A percentile compares a stretch with the other conserved stretches of the same genome.
Evolutionary conservation across 2,329 filamentous ascomycete genomes (phyloP).

Genomic region (Alternaria brassicicola): DNA sequence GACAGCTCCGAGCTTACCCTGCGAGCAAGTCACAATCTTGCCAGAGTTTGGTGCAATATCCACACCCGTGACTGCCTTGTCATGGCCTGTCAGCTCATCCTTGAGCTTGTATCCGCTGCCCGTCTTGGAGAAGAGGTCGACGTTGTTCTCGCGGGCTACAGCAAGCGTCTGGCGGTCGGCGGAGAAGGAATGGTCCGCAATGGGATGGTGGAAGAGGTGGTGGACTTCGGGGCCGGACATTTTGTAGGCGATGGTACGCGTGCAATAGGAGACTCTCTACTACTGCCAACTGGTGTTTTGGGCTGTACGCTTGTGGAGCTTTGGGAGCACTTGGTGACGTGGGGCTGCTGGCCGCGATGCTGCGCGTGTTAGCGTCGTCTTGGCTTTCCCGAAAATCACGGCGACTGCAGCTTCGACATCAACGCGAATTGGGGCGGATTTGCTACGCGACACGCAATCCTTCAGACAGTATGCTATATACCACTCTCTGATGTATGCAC

Average conservation of each 20-base stretch:
- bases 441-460: background rate
- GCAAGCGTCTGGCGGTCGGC: conserved; percentile 87
- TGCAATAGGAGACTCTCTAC: conserved; percentile 98
- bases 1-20: conserved; percentile 63
- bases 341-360: conserved; percentile 11
- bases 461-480: background rate
- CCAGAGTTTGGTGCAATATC: conserved; percentile 91
- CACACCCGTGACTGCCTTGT: conserved; percentile 95
- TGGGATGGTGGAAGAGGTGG: conserved; percentile 94
- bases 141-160: conserved; percentile 85
- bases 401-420: conserved; percentile 14
- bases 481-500: background rate
- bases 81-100: conserved; percentile 93
- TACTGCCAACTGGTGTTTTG: conserved; percentile 51
- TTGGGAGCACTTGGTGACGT: conserved; percentile 12
- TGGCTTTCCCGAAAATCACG: conserved; percentile 44
- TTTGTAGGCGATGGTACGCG: conserved; percentile 33
- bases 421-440: background rate
- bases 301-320: conserved; percentile 10
- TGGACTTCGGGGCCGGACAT: conserved; percentile 92
- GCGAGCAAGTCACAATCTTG: conserved; percentile 96
- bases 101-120: conserved; percentile 80
- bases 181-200: conserved; percentile 98
- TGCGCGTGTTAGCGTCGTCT: conserved; percentile 23
- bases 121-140: conserved; percentile 82